Conservation (phyloP, 495 filamentous ascomycete species). For the Eremomyces bilateralis region DNA sequence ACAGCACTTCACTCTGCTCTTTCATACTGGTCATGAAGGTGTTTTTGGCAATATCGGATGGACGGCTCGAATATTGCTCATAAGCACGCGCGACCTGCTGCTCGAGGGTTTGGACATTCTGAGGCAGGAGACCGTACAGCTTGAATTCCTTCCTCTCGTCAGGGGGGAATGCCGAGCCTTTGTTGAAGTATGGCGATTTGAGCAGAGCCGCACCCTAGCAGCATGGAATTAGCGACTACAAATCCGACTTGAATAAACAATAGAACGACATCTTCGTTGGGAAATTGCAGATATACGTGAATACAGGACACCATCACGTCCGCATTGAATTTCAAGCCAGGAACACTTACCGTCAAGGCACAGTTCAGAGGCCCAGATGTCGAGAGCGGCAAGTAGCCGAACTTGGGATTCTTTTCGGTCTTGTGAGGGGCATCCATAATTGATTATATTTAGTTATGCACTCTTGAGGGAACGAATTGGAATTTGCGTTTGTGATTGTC, state of each 20-base stretch:
- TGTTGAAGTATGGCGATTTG: constrained; percentile 55
- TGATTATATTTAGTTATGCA: too few species aligned
- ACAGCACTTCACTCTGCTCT: constrained; percentile 64
- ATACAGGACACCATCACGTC: too few species aligned
- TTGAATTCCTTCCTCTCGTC: constrained; percentile 48
- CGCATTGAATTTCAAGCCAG: constrained; percentile 5
- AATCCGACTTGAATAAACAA: too few species aligned
- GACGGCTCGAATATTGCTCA: constrained; percentile 43
- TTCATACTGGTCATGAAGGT: constrained; percentile 66
- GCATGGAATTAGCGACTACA: too few species aligned
- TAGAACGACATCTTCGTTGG: too few species aligned
- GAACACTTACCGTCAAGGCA: constrained; percentile 20
- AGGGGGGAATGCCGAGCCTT: constrained; percentile 53
- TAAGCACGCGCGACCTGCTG: constrained; percentile 62
- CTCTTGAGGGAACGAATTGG: too few species aligned
- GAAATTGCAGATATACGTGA: too few species aligned
- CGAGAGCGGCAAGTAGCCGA: constrained; percentile 37
- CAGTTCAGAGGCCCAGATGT: constrained; percentile 41
- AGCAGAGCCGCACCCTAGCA: constrained; percentile 43
- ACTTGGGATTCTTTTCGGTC: constrained; percentile 18
- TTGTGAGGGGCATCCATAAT: neutral
- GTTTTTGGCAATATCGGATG: constrained; percentile 49
- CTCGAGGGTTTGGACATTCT: constrained; percentile 53
- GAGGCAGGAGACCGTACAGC: constrained; percentile 49
- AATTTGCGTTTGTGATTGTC: too few species aligned